Conservation (phyloP, 164 flowering plant species). For the Warburgia ugandensis region DNA sequence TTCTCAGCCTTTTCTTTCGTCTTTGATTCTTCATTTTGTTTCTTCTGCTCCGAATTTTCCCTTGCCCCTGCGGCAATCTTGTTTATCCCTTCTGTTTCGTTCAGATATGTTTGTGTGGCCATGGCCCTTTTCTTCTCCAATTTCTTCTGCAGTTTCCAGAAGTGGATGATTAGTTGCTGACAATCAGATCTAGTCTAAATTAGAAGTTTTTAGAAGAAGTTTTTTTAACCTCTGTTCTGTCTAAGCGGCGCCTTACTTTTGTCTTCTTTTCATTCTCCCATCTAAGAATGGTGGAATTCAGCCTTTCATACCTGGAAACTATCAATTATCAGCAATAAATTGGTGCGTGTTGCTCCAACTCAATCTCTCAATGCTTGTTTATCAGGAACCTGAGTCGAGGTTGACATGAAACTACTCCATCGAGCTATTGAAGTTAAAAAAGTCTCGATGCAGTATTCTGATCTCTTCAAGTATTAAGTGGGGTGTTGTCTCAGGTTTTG, state of each 20-base stretch:
- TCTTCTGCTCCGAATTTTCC: slow-evolving; percentile 44
- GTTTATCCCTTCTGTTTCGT: slow-evolving; percentile 47
- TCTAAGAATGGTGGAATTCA: slow-evolving; percentile 28
- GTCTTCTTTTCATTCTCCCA: slow-evolving; percentile 69
- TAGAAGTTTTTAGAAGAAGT: too few relatives aligned
- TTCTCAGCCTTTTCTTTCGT: slow-evolving; percentile 50
- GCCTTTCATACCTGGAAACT: slow-evolving; percentile 57
- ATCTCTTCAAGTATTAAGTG: too few relatives aligned
- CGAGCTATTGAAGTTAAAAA: too few relatives aligned
- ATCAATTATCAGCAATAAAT: too few relatives aligned
- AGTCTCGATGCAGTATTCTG: too few relatives aligned
- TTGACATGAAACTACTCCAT: too few relatives aligned
- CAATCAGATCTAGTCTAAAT: too few relatives aligned
- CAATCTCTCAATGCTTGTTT: too few relatives aligned
- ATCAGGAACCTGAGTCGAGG: too few relatives aligned
- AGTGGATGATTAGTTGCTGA: too few relatives aligned
- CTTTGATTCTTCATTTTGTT: slow-evolving; percentile 41
- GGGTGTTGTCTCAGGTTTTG: too few relatives aligned
- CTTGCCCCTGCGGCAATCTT: slow-evolving; percentile 50
- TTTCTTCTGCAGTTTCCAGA: slow-evolving; percentile 34
- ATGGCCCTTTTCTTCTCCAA: slow-evolving; percentile 35
- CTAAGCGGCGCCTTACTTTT: slow-evolving; percentile 37
- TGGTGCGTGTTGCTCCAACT: too few relatives aligned
- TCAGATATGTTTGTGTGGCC: slow-evolving; percentile 30
- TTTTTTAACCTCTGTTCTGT: slow-evolving; percentile 61